Evolutionary conservation across 371 early-diverging fungal species (phyloP).

Genomic region (Mucor plumbeus): DNA sequence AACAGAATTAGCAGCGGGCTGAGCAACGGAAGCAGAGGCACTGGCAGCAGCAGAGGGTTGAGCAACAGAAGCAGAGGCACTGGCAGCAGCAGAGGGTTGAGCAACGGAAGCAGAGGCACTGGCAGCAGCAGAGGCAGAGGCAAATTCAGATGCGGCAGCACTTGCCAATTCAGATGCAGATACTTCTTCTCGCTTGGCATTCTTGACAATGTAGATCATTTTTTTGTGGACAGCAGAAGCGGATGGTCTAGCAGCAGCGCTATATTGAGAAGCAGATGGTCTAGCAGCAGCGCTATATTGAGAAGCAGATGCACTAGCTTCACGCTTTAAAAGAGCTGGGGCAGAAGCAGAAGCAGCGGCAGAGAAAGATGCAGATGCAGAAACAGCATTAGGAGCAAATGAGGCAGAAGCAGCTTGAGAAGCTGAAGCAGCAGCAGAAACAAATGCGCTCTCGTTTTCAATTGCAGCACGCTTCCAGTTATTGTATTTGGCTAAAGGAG

Average conservation of each 20-base stretch:
- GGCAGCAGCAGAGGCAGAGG: not conserved
- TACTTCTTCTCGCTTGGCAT: conserved; percentile 1
- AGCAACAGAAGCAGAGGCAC: not conserved
- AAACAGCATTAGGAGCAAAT: conserved; percentile 7
- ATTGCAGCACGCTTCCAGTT: conserved; percentile 4
- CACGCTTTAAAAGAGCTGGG: conserved; percentile 1
- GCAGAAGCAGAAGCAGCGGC: conserved; percentile 11
- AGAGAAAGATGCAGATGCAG: not conserved
- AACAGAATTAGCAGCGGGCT: not conserved
- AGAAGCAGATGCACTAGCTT: not conserved
- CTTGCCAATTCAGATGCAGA: not conserved
- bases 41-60: not conserved
- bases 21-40: not conserved
- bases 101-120: not conserved
- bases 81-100: not conserved
- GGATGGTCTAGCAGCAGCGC: not conserved
- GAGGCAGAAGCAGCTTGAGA: not conserved
- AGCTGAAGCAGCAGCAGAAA: not conserved
- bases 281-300: not conserved
- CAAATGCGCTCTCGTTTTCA: not conserved
- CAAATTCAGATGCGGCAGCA: not conserved
- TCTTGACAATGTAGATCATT: not conserved
- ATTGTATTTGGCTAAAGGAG: conserved; percentile 4
- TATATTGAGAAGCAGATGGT: not conserved
- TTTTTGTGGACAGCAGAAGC: conserved; percentile 3